Conservation (phyloP, 306 rosid species). For the Glycyrrhiza uralensis region DNA sequence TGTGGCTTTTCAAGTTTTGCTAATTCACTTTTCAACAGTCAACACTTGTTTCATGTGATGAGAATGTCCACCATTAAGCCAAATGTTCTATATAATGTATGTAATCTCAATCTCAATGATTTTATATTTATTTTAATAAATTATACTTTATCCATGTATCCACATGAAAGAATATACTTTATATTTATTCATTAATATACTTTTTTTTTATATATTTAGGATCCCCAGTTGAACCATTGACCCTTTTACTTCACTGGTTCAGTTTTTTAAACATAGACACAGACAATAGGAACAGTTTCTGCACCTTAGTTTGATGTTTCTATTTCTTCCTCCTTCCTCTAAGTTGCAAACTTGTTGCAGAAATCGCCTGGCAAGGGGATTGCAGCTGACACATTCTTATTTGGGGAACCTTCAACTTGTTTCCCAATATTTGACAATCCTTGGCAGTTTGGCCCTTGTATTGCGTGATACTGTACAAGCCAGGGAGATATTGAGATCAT, state of each 20-base stretch:
- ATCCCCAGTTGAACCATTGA: not conserved
- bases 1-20: not conserved
- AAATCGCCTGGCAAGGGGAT: constrained; percentile 89
- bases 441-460: constrained; percentile 90
- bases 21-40: not conserved
- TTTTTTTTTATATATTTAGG: not conserved
- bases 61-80: not conserved
- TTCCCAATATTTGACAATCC: constrained; percentile 88
- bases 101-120: not conserved
- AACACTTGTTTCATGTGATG: not conserved
- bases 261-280: not conserved
- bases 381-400: constrained; percentile 82
- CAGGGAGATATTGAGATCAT: constrained; percentile 91
- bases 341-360: constrained; percentile 47
- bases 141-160: not conserved
- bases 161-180: not conserved
- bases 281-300: constrained; percentile 13
- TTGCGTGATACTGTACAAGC: constrained; percentile 87
- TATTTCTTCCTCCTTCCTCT: constrained; percentile 13
- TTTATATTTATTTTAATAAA: not conserved
- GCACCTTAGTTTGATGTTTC: constrained; percentile 21
- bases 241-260: not conserved
- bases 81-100: not conserved
- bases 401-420: constrained; percentile 97
- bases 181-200: not conserved